phyloP scores from a whole-genome alignment of 2,329 filamentous ascomycete genomes.

The Didymella segeticola region DNA sequence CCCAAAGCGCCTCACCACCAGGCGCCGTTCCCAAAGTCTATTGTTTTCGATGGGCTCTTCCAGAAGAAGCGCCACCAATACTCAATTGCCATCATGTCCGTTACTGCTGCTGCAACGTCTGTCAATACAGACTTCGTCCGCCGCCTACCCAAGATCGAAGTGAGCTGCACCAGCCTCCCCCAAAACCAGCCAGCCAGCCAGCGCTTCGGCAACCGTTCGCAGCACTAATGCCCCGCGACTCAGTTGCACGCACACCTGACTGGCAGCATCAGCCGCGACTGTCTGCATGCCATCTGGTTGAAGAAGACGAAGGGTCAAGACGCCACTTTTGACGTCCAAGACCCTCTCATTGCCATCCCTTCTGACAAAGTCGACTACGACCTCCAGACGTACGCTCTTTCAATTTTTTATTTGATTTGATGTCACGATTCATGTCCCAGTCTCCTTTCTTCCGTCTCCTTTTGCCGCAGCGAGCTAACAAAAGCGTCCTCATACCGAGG shows the following conservation, averaged over 20 bases:
- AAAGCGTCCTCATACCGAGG: slow-evolving; percentile 2
- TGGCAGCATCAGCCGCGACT: slow-evolving; percentile 75
- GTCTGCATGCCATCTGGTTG: slow-evolving; percentile 81
- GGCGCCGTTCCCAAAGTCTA: slow-evolving; percentile 20
- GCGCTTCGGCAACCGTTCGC: slow-evolving; percentile 36
- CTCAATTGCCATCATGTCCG: slow-evolving; percentile 20
- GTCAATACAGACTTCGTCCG: slow-evolving; percentile 40
- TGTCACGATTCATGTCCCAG: slow-evolving; percentile 12
- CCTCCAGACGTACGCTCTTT: slow-evolving; percentile 65
- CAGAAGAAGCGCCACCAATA: slow-evolving; percentile 33
- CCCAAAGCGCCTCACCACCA: slow-evolving; percentile 24
- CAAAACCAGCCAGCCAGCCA: slow-evolving; percentile 18
- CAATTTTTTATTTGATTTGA: background rate
- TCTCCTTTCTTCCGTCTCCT: slow-evolving; percentile 12
- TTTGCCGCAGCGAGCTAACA: slow-evolving; percentile 7
- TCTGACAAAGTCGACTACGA: slow-evolving; percentile 74
- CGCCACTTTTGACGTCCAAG: slow-evolving; percentile 63
- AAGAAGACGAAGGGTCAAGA: slow-evolving; percentile 60
- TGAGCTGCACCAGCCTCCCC: slow-evolving; percentile 33
- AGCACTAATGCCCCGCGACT: slow-evolving; percentile 35
- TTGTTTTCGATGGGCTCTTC: slow-evolving; percentile 25
- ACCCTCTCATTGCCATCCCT: slow-evolving; percentile 74
- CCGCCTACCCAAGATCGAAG: slow-evolving; percentile 54
- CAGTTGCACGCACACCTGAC: slow-evolving; percentile 83
- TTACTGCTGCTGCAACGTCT: slow-evolving; percentile 16